These are phyloP conservation scores for Xylaria sp. DNA, from an alignment of 2,329 filamentous ascomycete genomes.

Conservation along the genomic window DNA sequence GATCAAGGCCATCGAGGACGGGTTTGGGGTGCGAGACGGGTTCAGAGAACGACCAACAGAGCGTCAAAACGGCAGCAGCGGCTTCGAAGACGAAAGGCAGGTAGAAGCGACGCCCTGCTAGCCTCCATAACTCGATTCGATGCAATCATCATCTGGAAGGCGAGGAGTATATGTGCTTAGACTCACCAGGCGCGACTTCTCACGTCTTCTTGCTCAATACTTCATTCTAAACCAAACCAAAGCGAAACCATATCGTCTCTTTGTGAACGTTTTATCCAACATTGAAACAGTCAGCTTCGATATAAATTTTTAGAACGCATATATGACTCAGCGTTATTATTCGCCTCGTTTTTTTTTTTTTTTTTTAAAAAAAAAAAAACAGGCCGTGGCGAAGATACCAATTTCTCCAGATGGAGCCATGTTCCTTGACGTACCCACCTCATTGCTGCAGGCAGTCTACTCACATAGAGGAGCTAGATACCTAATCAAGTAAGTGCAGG, in stretches of 20 bases:
- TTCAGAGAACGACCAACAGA: not conserved
- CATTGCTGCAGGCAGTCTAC: not conserved
- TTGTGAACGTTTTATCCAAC: not conserved
- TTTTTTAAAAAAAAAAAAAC: no score
- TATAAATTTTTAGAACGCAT: not conserved
- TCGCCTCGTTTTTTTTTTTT: no score
- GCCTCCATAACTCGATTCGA: not conserved
- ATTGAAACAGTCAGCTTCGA: not conserved
- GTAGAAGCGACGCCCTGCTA: slow-evolving; percentile 16
- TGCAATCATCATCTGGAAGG: not conserved
- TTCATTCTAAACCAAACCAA: no score
- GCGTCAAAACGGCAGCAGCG: not conserved
- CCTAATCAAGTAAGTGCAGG: not conserved
- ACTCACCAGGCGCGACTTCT: slow-evolving; percentile 13
- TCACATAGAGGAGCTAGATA: not conserved
- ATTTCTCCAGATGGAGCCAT: not conserved
- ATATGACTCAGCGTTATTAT: no score
- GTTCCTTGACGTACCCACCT: not conserved
- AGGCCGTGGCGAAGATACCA: no score
- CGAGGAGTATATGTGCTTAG: not conserved
- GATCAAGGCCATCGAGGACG: not conserved
- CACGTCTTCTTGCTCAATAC: not conserved
- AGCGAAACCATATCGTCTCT: not conserved
- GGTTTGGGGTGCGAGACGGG: not conserved
- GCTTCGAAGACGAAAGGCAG: not conserved